These are phyloP conservation scores for Phytophthora constricta DNA, from an alignment of 352 stramenopile genomes.

Conservation along the genomic window DNA sequence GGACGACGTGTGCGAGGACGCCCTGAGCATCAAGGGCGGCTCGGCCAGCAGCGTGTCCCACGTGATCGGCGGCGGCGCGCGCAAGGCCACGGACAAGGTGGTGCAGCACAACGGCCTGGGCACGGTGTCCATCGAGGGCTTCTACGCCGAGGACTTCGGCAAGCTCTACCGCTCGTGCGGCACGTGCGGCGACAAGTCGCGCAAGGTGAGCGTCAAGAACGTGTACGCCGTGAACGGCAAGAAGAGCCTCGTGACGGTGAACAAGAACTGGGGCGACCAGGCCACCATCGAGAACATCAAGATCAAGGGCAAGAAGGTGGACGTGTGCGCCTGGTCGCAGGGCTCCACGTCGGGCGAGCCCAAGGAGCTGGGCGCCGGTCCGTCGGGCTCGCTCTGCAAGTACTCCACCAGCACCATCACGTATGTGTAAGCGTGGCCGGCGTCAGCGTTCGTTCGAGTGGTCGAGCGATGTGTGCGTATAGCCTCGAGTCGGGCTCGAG, in stretches of 20 bases:
- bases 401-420: conserved; percentile 3
- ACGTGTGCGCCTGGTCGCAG: conserved; percentile 2
- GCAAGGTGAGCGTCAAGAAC: conserved; percentile 3
- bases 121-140: background rate
- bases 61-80: conserved; percentile 1
- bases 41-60: conserved; percentile 3
- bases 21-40: conserved; percentile 3
- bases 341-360: conserved; percentile 3
- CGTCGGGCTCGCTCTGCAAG: conserved; percentile 1
- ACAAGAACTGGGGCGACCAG: conserved; percentile 4
- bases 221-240: conserved; percentile 6
- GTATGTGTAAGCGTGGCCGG: background rate
- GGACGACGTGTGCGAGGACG: conserved; percentile 5
- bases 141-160: conserved; percentile 4
- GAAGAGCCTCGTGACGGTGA: conserved; percentile 5
- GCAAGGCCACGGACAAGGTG: background rate
- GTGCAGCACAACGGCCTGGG: conserved; percentile 4
- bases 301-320: conserved; percentile 1
- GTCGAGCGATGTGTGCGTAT: too few relatives aligned
- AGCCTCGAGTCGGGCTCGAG: too few relatives aligned
- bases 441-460: background rate
- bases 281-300: conserved; percentile 3
- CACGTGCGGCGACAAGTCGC: conserved; percentile 1
- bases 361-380: conserved; percentile 2
- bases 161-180: conserved; percentile 3